A percentile compares a stretch with the other conserved stretches of the same genome.
Evolutionary conservation across 1,139 yeast genomes (phyloP).

Genomic region (Hyphopichia pseudoburtonii): DNA sequence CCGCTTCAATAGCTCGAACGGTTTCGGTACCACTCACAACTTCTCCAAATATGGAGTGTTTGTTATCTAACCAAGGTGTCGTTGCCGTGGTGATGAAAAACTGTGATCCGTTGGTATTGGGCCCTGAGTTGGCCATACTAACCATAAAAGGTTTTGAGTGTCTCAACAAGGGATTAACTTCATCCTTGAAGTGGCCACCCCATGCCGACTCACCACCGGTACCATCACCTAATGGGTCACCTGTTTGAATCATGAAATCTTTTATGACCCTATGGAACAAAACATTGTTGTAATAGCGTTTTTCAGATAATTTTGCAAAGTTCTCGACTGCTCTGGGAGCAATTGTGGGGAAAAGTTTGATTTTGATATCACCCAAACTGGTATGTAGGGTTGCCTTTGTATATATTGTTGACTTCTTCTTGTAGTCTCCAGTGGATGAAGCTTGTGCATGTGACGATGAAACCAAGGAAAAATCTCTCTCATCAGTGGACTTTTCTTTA

Average conservation of each 20-base stretch:
- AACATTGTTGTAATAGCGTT: slow-evolving; percentile 39
- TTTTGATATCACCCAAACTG: slow-evolving; percentile 43
- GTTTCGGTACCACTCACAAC: slow-evolving; percentile 28
- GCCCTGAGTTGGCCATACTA: slow-evolving; percentile 45
- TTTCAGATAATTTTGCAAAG: slow-evolving; percentile 34
- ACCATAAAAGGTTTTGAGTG: slow-evolving; percentile 45
- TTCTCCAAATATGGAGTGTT: slow-evolving; percentile 32
- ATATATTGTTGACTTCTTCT: background rate
- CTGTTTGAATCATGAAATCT: slow-evolving; percentile 54
- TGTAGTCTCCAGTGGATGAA: background rate
- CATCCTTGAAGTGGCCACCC: slow-evolving; percentile 46
- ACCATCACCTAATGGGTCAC: slow-evolving; percentile 52
- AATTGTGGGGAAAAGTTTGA: slow-evolving; percentile 32
- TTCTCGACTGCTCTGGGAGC: slow-evolving; percentile 48
- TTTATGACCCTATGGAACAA: slow-evolving; percentile 50
- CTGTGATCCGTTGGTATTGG: slow-evolving; percentile 30
- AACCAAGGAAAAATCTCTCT: slow-evolving; percentile 8
- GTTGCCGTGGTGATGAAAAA: slow-evolving; percentile 32
- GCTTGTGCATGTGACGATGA: background rate
- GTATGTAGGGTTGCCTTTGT: slow-evolving; percentile 38
- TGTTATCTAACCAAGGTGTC: slow-evolving; percentile 26
- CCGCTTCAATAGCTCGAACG: slow-evolving; percentile 24
- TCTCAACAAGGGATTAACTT: slow-evolving; percentile 33
- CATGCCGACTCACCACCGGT: slow-evolving; percentile 50
- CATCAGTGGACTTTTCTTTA: slow-evolving; percentile 14